phyloP scores from a whole-genome alignment of 805 yeast species.

The Wickerhamomyces bisporus region DNA sequence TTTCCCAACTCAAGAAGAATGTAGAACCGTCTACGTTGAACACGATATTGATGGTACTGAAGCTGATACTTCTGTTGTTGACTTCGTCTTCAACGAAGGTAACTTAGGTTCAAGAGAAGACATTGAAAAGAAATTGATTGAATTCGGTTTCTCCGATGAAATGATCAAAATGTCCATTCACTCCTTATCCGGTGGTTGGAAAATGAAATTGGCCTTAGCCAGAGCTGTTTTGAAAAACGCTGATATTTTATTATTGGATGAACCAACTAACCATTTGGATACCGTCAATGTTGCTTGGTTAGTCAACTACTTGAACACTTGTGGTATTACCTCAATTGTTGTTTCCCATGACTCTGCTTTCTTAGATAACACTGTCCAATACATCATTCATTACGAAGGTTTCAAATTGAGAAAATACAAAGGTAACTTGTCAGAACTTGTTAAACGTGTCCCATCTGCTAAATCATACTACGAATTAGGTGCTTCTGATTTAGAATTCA shows the following conservation, averaged over 20 bases:
- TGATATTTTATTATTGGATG: conserved; percentile 89
- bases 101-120: conserved; percentile 61
- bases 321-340: conserved; percentile 97
- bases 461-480: conserved; percentile 98
- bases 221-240: conserved; percentile 98
- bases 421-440: conserved; percentile 99
- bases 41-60: conserved; percentile 99
- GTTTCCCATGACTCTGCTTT: conserved; percentile 99
- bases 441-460: conserved; percentile 98
- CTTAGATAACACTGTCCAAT: conserved; percentile 95
- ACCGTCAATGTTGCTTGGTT: conserved; percentile 99
- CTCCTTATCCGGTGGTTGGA: conserved; percentile 99
- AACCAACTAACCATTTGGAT: conserved; percentile 99
- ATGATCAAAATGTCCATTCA: conserved; percentile 93
- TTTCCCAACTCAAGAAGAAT: conserved; percentile 98
- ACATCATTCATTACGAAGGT: conserved; percentile 99
- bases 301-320: conserved; percentile 97
- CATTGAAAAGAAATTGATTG: conserved; percentile 70
- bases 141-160: conserved; percentile 90
- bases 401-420: conserved; percentile 99
- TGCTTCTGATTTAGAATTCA: conserved; percentile 95
- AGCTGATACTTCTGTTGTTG: conserved; percentile 91
- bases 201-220: conserved; percentile 97
- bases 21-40: conserved; percentile 99
- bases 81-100: conserved; percentile 84